Base-by-base conservation (phyloP, 139 green algal genomes). In the Spirogloea muscicola region DNA sequence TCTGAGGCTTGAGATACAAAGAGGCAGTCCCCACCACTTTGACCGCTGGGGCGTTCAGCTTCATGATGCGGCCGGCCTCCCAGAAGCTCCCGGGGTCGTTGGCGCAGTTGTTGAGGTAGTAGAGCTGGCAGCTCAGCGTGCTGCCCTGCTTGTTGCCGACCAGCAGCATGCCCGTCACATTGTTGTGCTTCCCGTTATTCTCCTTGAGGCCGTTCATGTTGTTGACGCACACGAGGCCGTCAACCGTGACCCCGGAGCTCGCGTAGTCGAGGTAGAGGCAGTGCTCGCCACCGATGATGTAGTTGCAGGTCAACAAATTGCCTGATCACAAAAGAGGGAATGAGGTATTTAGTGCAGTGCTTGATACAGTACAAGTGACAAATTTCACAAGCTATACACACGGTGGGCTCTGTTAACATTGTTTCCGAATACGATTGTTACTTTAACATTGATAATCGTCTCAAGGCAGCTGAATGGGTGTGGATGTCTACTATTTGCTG, bases 211-310 rank as follows among this genome's bases (percentile, higher is more conserved):
- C 57, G 13, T 64, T 34, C 3, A 44, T 33, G 57, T 64, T 64
- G 29, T 34, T 33, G 7, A 64, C n/a, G 57, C 57, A 64, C 29
- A 64, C 57, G 5, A 34, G 33, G 27, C 57, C 57, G 5, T 64
- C 57, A 42, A 64, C 41, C 13, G 25, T 64, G 57, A 64, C 25
- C 1, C 57, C 57, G 18, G 57, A 27, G 57, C 33, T 41, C 27
- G 57, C 41, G 57, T 39, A 64, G 57, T 64, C 57, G n/a, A 64
- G 57, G 57, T 64, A 64, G 57, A 44, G 29, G 31, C 57, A 64
- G 57, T 64, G 57, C 57, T 21, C 41, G 18, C 25, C 31, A 18
- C 27, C 25, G 33, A 41, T 34, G 1, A 64, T 38, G 57, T 64
- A 64, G 7, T 64, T 64, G 57, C 57, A 64, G 9, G 57, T 41